Conservation (phyloP, 495 filamentous ascomycete genomes). For the Neurospora hispaniola region DNA sequence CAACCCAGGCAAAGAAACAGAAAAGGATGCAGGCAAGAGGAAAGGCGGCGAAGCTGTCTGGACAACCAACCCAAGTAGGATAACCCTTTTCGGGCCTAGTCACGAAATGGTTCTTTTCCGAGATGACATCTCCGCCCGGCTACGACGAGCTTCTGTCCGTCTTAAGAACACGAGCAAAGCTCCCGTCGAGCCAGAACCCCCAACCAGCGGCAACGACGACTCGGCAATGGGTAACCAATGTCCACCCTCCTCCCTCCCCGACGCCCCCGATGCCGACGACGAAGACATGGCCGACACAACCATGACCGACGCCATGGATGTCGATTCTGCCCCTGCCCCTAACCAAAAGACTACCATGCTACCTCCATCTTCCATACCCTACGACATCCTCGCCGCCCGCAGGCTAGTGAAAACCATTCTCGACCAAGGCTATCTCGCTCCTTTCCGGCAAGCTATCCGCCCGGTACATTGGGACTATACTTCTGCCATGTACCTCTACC, state of each 20-base stretch:
- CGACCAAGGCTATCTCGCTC: conserved; percentile 82
- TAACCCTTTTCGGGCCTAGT: conserved; percentile 72
- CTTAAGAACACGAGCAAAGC: conserved; percentile 30
- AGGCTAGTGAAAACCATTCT: conserved; percentile 84
- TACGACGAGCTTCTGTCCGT: conserved; percentile 62
- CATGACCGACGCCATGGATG: conserved; percentile 33
- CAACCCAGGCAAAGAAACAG: background rate
- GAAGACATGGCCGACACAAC: background rate
- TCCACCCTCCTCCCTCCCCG: conserved; percentile 2
- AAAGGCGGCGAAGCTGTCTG: conserved; percentile 62
- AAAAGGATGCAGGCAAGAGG: conserved; percentile 36
- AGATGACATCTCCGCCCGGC: conserved; percentile 69
- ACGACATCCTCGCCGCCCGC: conserved; percentile 52
- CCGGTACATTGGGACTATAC: conserved; percentile 87
- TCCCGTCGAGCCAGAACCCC: conserved; percentile 1
- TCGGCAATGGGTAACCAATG: conserved; percentile 17
- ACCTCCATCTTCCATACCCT: conserved; percentile 22
- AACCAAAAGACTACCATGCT: conserved; percentile 1
- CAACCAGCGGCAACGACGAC: conserved; percentile 16
- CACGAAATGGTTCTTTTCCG: conserved; percentile 80
- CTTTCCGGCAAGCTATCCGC: conserved; percentile 64
- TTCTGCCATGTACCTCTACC: conserved; percentile 64
- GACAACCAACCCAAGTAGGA: conserved; percentile 74
- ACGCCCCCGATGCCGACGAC: conserved; percentile 5
- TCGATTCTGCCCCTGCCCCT: conserved; percentile 15